Evolutionary conservation across 169 alveolate species (phyloP), one percentile per base, ranked within the genome.

Genomic region (Plasmodium vinckei): DNA sequence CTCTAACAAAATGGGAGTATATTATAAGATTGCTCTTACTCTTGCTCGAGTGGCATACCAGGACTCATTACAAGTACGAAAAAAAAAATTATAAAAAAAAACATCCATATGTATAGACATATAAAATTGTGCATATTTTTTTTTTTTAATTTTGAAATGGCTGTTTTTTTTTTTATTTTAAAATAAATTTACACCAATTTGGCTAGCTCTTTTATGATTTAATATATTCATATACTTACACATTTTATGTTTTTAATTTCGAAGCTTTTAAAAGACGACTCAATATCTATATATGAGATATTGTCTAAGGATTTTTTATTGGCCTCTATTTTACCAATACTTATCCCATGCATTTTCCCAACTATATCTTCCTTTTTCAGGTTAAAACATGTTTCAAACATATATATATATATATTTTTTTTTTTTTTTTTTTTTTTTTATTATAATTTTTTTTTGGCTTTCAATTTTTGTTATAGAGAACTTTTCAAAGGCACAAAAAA

Each of bases 11-110:
- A 47, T 46, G 72, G 91, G 42, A 47, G n/a, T 49, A 51, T 69
- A 69, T 53, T 86, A 69, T 63, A 86, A 72, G 61, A 59, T 54
- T 10, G 91, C 87, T 12, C 2, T 86, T n/a, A 53, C 42, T 6
- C 25, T 86, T 42, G 91, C 87, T 2, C 91, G 70, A 47, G 23
- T 77, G 17, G 91, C 91, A n/a, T 86, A 86, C 47, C 87, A 86
- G 57, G 91, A 86, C 51, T 86, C 91, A 10, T 60, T 86, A n/a
- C 91, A 86, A 25, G 91, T 86, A 51, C 21, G 46, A n/a, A 47
- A 9, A 21, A 59, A 5, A 12, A 27, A 46, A 15, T n/a, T n/a
- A 19, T 15, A n/a, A n/a, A 17, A 9, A 57, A 13, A 17, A 13
- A 51, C 17, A 51, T 7, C 17, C 6, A n/a, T 9, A 51, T n/a